These are phyloP conservation scores for Globisporangium emineosum DNA, from an alignment of 352 stramenopile species.

Conservation along the genomic window DNA sequence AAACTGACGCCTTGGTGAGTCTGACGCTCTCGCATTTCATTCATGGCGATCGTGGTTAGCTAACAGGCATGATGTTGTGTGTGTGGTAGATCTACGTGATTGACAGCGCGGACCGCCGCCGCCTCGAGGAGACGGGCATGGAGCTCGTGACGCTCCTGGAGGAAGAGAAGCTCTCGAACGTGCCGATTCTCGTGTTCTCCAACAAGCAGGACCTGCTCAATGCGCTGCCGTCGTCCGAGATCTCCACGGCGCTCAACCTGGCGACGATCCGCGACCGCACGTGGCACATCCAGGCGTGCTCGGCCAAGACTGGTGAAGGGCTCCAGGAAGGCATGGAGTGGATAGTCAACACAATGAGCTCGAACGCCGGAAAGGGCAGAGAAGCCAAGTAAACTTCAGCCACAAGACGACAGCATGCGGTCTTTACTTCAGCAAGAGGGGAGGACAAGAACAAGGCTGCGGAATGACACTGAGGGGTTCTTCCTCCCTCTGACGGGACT, in stretches of 20 bases:
- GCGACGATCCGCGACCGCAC: conserved; percentile 85
- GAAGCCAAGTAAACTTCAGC: conserved; percentile 59
- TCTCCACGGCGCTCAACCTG: conserved; percentile 90
- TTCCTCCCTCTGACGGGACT: background rate
- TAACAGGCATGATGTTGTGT: background rate
- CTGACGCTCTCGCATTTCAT: too few relatives aligned
- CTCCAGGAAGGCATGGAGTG: conserved; percentile 88
- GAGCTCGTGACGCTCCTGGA: conserved; percentile 93
- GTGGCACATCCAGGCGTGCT: conserved; percentile 91
- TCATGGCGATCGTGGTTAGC: background rate
- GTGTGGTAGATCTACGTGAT: conserved; percentile 90
- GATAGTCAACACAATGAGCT: conserved; percentile 84
- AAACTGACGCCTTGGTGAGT: conserved; percentile 90
- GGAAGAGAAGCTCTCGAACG: conserved; percentile 92
- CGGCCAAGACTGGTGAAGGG: conserved; percentile 87
- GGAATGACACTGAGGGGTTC: background rate
- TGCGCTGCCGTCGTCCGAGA: conserved; percentile 85
- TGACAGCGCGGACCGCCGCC: conserved; percentile 89
- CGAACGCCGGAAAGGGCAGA: conserved; percentile 32
- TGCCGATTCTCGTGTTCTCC: conserved; percentile 93
- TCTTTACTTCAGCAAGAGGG: background rate
- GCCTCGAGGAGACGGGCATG: conserved; percentile 92
- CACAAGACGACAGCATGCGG: too few relatives aligned
- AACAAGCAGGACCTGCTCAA: conserved; percentile 97
- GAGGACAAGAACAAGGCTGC: background rate